These are phyloP conservation scores for Penicillium manginii DNA, from an alignment of 495 filamentous ascomycete species.

Conservation along the genomic window DNA sequence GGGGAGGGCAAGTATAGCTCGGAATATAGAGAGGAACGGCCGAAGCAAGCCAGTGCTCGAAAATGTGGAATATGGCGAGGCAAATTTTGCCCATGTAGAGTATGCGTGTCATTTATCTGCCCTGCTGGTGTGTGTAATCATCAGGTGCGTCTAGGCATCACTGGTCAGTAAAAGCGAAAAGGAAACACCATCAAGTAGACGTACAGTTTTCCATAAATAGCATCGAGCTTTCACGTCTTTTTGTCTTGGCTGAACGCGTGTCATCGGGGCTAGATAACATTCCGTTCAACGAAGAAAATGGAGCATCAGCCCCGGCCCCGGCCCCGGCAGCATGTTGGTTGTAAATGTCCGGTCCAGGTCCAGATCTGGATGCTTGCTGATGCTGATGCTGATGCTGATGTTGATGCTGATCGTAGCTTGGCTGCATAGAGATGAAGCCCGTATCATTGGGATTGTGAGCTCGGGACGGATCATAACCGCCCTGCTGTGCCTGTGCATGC, in stretches of 20 bases:
- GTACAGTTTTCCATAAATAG: constrained; percentile 52
- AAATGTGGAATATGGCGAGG: constrained; percentile 9
- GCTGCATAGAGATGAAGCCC: constrained; percentile 65
- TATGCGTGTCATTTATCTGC: constrained; percentile 17
- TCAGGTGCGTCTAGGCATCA: constrained; percentile 2
- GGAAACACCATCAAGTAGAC: constrained; percentile 17
- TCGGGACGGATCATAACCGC: constrained; percentile 31
- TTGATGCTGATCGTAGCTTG: constrained; percentile 54
- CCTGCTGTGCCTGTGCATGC: no score
- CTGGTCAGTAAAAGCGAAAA: neutral
- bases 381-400: neutral
- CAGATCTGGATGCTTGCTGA: constrained; percentile 17
- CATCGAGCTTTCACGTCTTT: constrained; percentile 62
- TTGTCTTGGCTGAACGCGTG: constrained; percentile 48
- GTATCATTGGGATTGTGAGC: constrained; percentile 45
- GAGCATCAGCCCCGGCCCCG: constrained; percentile 19
- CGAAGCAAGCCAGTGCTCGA: neutral
- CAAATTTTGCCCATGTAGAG: constrained; percentile 10
- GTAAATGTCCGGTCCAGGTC: constrained; percentile 27
- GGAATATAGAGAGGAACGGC: neutral
- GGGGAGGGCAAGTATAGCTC: no score
- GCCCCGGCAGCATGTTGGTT: constrained; percentile 20
- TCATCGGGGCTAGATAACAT: constrained; percentile 46
- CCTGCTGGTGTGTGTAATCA: constrained; percentile 21
- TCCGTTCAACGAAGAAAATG: constrained; percentile 45